Percentiles rank a stretch among this genome's conserved stretches.
These are phyloP conservation scores for Arthromyces matolae DNA, from an alignment of 768 basidiomycete species.

Conservation along the genomic window DNA sequence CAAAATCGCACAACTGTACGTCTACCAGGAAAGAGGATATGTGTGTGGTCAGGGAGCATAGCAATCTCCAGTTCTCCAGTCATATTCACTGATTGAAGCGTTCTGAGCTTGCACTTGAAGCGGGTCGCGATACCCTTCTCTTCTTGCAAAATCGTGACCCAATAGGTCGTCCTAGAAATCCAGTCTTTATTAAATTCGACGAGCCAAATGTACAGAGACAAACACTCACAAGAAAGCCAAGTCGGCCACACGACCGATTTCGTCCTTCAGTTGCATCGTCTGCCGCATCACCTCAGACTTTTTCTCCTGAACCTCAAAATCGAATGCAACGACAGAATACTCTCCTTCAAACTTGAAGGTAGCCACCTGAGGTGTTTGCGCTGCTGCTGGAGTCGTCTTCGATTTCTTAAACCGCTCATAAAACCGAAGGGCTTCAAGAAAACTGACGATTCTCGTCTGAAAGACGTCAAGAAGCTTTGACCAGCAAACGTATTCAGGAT, in stretches of 20 bases:
- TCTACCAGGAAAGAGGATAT: conserved; percentile 50
- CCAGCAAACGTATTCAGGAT: conserved; percentile 32
- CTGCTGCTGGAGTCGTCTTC: neutral
- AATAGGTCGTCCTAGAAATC: conserved; percentile 24
- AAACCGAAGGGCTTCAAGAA: conserved; percentile 33
- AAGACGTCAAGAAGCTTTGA: conserved; percentile 27
- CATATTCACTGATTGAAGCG: conserved; percentile 31
- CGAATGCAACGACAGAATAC: conserved; percentile 41
- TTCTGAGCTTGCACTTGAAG: conserved; percentile 28
- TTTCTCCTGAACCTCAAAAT: conserved; percentile 35
- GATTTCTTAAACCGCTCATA: conserved; percentile 28
- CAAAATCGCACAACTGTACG: conserved; percentile 51
- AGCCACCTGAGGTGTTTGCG: conserved; percentile 11
- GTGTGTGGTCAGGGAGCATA: conserved; percentile 50
- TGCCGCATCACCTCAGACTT: conserved; percentile 25
- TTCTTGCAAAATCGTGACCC: conserved; percentile 29
- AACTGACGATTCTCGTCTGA: conserved; percentile 22
- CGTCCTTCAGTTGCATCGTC: conserved; percentile 29
- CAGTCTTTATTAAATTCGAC: neutral
- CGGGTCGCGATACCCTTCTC: conserved; percentile 28
- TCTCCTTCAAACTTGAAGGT: conserved; percentile 49
- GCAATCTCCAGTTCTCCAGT: conserved; percentile 55
- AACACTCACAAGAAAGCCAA: conserved; percentile 32
- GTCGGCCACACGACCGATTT: conserved; percentile 30
- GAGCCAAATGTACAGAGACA: neutral